Conservation (phyloP, 352 stramenopile species). For the Phytophthora citrophthora region DNA sequence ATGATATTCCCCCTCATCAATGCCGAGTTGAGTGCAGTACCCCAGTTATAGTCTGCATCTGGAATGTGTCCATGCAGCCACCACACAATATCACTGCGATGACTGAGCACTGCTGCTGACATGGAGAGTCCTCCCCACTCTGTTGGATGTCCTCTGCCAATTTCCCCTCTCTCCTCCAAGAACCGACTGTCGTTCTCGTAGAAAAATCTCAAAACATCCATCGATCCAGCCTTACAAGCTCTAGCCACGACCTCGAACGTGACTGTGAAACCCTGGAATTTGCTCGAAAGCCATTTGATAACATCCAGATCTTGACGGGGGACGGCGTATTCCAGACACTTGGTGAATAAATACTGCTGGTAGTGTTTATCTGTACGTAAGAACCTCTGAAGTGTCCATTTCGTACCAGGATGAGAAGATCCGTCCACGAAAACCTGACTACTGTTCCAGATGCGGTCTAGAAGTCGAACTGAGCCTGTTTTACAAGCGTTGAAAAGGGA, state of each 20-base stretch:
- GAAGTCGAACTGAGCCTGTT: slow-evolving; percentile 3
- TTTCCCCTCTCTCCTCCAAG: not conserved
- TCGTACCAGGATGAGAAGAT: not conserved
- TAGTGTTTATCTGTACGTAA: slow-evolving; percentile 13
- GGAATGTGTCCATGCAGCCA: slow-evolving; percentile 19
- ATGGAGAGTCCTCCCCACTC: slow-evolving; percentile 7
- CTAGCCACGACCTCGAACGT: slow-evolving; percentile 13
- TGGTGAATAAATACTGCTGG: slow-evolving; percentile 12
- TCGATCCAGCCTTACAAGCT: slow-evolving; percentile 1
- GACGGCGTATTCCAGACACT: not conserved
- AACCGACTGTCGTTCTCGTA: slow-evolving; percentile 6
- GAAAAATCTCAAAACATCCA: slow-evolving; percentile 21
- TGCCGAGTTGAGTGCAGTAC: not conserved
- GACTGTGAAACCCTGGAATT: slow-evolving; percentile 5
- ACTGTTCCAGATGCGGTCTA: slow-evolving; percentile 15
- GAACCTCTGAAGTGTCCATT: slow-evolving; percentile 1
- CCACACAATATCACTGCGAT: slow-evolving; percentile 18
- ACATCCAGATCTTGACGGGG: slow-evolving; percentile 1
- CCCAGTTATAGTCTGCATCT: not conserved
- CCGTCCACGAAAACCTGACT: not conserved
- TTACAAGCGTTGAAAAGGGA: slow-evolving; percentile 1
- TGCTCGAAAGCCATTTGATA: slow-evolving; percentile 13
- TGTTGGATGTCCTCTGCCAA: not conserved
- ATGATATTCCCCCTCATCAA: slow-evolving; percentile 17
- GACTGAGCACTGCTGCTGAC: slow-evolving; percentile 4